Base-by-base conservation (phyloP, 1,284 basidiomycete species). In the Peniophora sp. region DNA sequence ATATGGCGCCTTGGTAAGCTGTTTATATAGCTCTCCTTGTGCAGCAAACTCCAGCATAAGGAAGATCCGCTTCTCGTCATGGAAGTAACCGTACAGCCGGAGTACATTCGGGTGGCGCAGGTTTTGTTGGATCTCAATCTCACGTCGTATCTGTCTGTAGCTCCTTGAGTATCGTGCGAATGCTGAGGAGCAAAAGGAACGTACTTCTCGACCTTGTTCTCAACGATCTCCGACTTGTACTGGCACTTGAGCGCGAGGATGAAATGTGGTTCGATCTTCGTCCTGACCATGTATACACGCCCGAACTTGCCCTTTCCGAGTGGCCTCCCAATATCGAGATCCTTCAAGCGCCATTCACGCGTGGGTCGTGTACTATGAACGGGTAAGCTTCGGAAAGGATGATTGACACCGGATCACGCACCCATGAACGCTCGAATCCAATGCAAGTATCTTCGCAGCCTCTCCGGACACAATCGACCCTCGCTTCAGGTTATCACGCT, bases 251-350 rank as follows among this genome's bases (percentile, higher is more conserved):
- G 83, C 9, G 96, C 97, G 59, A 99, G 83, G 62, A 98, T 97
- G 73, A 94, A 99, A 55, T 84, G 82, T 0, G 92, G 91, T 55
- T 86, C 80, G 51, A 74, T 68, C 63, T 93, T 94, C 3, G 97
- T 99, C 48, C 96, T 85, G 39, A 97, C 94, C 83, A 99, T 94
- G 75, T 99, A 99, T 23, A 99, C 97, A 0, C 94, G 89, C 0
- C 97, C 97, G 60, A 99, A 99, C 71, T 98, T 98, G 54, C 97
- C 97, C 66, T 99, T 98, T 24, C 97, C 97, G 0, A 99, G 79
- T 2, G 94, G 93, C 9, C 93, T 81, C 12, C 97, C 97, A 58
- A 99, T 96, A 58, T 97, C 92, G 62, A 99, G 98, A 51, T 86
- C 79, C 54, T 81, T 79, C 9, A 99, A 72, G 41, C 77, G 81